Evolutionary conservation across 1,284 basidiomycete species (phyloP).

Genomic region (Trametes pubescens): DNA sequence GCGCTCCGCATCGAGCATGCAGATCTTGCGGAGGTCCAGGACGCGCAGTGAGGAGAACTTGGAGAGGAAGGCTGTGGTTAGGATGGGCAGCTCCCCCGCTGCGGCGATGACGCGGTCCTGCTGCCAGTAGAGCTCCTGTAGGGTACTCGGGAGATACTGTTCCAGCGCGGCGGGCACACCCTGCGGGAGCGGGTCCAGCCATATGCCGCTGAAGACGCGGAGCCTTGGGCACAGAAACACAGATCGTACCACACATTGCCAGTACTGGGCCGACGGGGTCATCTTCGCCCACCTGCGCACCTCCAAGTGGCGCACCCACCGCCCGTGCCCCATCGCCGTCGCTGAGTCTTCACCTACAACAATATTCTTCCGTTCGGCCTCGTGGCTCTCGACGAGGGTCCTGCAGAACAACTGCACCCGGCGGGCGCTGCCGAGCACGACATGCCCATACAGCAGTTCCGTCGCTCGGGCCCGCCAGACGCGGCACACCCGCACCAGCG

Average conservation of each 20-base stretch:
- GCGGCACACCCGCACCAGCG: conserved; percentile 57
- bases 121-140: conserved; percentile 38
- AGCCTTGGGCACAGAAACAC: conserved; percentile 32
- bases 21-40: conserved; percentile 36
- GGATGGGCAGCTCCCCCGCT: conserved; percentile 29
- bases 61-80: conserved; percentile 26
- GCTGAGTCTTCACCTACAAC: conserved; percentile 1
- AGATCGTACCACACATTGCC: conserved; percentile 31
- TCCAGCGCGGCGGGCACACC: conserved; percentile 33
- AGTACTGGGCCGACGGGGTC: conserved; percentile 28
- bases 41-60: conserved; percentile 32
- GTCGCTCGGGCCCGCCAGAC: conserved; percentile 55
- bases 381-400: conserved; percentile 32
- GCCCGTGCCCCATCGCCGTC: conserved; percentile 30
- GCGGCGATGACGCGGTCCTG: conserved; percentile 34
- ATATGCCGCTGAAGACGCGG: conserved; percentile 36
- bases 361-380: conserved; percentile 6
- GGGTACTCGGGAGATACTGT: conserved; percentile 32
- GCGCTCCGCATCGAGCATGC: conserved; percentile 32
- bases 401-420: conserved; percentile 31
- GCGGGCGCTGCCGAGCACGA: conserved; percentile 39
- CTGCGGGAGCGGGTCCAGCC: conserved; percentile 33
- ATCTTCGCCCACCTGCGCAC: conserved; percentile 32
- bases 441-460: conserved; percentile 57
- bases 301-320: conserved; percentile 39